These are phyloP conservation scores for Aspergillus quadrilineatus DNA, from an alignment of 2,329 filamentous ascomycete species.

Conservation along the genomic window DNA sequence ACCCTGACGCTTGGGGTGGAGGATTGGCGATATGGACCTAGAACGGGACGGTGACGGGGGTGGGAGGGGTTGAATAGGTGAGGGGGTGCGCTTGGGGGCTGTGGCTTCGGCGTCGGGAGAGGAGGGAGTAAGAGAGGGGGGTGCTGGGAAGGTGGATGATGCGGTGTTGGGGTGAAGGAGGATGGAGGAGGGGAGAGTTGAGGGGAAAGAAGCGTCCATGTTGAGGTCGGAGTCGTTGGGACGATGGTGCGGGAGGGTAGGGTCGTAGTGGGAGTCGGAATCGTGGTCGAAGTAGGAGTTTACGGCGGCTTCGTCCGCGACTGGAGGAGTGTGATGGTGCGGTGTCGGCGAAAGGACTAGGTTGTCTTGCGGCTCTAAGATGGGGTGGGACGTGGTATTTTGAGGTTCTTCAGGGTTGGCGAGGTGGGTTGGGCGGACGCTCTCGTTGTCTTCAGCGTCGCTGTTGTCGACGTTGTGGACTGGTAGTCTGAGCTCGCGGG, in stretches of 20 bases:
- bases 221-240: constrained; percentile 34
- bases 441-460: constrained; percentile 14
- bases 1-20: constrained; percentile 9
- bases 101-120: constrained; percentile 36
- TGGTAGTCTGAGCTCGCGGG: constrained; percentile 18
- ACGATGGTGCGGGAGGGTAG: constrained; percentile 49
- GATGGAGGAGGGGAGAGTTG: constrained; percentile 30
- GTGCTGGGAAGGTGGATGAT: constrained; percentile 32
- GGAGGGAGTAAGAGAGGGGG: constrained; percentile 30
- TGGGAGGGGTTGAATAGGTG: constrained; percentile 35
- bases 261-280: constrained; percentile 32
- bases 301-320: constrained; percentile 13
- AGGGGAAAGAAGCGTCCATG: constrained; percentile 21
- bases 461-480: constrained; percentile 21
- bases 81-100: constrained; percentile 34
- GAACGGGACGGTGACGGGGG: constrained; percentile 16
- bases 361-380: constrained; percentile 10
- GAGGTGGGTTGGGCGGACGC: constrained; percentile 26
- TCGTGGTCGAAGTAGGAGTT: constrained; percentile 28
- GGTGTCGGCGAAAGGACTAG: constrained; percentile 11
- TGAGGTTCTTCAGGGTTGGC: constrained; percentile 21
- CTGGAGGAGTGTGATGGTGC: constrained; percentile 6
- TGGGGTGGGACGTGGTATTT: neutral
- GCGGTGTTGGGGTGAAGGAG: constrained; percentile 40
- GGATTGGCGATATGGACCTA: constrained; percentile 11